Evolutionary conservation across 1,139 yeast species (phyloP).

Genomic region (Saccharomyces hybrid): DNA sequence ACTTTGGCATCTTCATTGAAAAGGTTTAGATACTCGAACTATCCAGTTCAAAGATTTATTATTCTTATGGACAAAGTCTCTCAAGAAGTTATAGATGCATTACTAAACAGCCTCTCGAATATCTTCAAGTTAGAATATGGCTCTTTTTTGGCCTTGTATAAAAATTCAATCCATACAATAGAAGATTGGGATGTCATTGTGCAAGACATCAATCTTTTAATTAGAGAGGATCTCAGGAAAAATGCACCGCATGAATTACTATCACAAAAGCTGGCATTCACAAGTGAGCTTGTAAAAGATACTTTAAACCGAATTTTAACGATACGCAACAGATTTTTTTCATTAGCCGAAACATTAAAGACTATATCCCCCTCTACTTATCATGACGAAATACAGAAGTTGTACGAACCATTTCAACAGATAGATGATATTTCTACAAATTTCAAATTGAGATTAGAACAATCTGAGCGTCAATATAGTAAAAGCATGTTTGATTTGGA

Average conservation of each 20-base stretch:
- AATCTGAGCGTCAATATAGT: constrained; percentile 37
- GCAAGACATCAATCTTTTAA: not conserved
- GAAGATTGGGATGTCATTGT: constrained; percentile 1
- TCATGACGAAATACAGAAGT: not conserved
- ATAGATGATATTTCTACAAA: constrained; percentile 8
- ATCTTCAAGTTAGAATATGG: constrained; percentile 35
- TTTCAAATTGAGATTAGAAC: constrained; percentile 32
- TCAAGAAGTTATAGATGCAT: constrained; percentile 36
- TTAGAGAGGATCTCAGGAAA: constrained; percentile 2
- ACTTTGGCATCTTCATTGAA: constrained; percentile 56
- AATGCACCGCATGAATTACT: not conserved
- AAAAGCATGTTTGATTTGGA: constrained; percentile 42
- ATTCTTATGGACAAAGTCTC: constrained; percentile 58
- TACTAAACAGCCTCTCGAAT: constrained; percentile 29
- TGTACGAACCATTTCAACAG: not conserved
- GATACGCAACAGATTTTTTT: not conserved
- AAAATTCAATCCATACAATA: constrained; percentile 10
- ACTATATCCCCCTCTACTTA: not conserved
- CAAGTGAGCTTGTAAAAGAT: not conserved
- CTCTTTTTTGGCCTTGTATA: constrained; percentile 10
- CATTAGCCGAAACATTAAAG: not conserved
- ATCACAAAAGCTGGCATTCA: not conserved
- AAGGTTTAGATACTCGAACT: constrained; percentile 50
- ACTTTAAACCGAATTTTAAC: not conserved
- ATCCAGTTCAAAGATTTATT: constrained; percentile 61